Base-by-base conservation (phyloP, 2,329 filamentous ascomycete species). In the Shiraia bambusicola region DNA sequence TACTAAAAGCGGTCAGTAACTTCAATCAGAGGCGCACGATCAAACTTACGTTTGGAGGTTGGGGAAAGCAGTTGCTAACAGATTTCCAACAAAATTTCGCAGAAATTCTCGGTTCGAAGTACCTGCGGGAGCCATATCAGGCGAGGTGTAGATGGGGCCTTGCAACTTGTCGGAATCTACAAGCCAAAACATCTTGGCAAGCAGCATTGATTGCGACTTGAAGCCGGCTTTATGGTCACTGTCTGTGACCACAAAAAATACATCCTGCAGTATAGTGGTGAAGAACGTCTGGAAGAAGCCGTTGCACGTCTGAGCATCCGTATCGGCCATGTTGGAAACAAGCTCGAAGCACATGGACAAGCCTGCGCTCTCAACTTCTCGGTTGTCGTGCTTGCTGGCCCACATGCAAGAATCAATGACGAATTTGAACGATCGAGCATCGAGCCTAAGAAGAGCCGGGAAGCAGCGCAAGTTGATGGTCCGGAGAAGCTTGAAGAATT, bases 321-420 rank as follows among this genome's bases (percentile, higher is more conserved):
- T 87, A 59, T 96, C 92, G 7, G 92, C 89, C 76, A 98, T 95
- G 72, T 98, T 98, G 72, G 87, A 92, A 67, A 98, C 91, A 52
- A 98, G 78, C 73, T 98, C 93, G 55, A 95, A 82, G 69, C 92
- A 97, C 93, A 98, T 98, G 71, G 91, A 93, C 47, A 98, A 82
- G 47, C 93, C 93, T 28, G 93, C 94, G 55, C 88, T 89, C 72
- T 98, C 93, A 22, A 98, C 93, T 65, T 96, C 90, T 47, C 93
- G 87, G 73, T 98, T 98, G 74, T 98, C 93, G 71, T 98, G 93
- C 77, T 98, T 98, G 76, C 92, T 96, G n/a, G 94, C 93, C 94
- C 93, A 98, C 79, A 97, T 90, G 77, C 94, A 98, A 26, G 92
- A 95, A 70, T 98, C 93, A 55, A 98, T 97, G 60, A 98, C 91